Evolutionary conservation across 352 stramenopile genomes (phyloP).

Genomic region (Hyaloperonospora brassicae): DNA sequence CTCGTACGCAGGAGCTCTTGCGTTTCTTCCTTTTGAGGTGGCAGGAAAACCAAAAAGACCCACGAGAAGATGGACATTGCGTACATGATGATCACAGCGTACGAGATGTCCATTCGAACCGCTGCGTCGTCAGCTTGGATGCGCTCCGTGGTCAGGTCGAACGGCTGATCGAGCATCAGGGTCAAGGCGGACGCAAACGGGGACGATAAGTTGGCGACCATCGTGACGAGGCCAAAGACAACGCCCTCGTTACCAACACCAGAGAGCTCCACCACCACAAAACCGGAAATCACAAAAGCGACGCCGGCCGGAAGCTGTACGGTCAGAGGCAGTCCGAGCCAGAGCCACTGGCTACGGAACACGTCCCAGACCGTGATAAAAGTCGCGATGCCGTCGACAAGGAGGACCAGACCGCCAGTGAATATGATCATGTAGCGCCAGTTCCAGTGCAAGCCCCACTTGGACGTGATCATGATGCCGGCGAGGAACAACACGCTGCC

Average conservation of each 20-base stretch:
- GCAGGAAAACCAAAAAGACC: constrained; percentile 20
- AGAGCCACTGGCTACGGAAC: constrained; percentile 33
- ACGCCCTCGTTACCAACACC: constrained; percentile 35
- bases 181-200: constrained; percentile 29
- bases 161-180: constrained; percentile 26
- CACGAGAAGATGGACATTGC: constrained; percentile 25
- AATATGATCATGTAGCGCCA: constrained; percentile 32
- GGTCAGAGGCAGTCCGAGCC: constrained; percentile 26
- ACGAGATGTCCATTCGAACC: constrained; percentile 33
- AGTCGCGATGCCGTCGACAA: constrained; percentile 22
- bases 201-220: constrained; percentile 26
- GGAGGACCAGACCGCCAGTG: constrained; percentile 20
- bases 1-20: constrained; percentile 26
- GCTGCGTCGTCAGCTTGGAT: constrained; percentile 25
- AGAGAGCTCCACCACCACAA: constrained; percentile 32
- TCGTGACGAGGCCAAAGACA: constrained; percentile 35
- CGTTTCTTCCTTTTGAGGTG: constrained; percentile 29
- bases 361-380: constrained; percentile 30
- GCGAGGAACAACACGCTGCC: constrained; percentile 26
- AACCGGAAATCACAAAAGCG: constrained; percentile 34
- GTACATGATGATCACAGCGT: constrained; percentile 33
- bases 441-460: constrained; percentile 26
- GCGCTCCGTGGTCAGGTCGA: constrained; percentile 23
- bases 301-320: constrained; percentile 32
- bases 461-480: constrained; percentile 29